Conservation (phyloP, 2,329 filamentous ascomycete species). For the Colletotrichum falcatum region DNA sequence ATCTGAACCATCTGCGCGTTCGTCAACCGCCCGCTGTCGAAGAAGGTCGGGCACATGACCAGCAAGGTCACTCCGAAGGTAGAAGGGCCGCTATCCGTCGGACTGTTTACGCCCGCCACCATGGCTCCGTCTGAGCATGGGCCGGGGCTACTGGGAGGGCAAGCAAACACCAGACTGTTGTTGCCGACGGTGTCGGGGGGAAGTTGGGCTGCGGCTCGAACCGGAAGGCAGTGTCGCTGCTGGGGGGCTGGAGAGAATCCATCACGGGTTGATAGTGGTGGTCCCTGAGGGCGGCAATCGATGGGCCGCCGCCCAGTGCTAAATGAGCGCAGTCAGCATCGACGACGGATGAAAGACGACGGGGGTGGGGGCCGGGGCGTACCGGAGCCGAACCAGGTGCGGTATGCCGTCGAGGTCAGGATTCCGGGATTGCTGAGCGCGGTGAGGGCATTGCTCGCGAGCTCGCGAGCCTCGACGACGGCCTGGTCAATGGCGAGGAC, state of each 20-base stretch:
- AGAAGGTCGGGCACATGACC: slow-evolving; percentile 19
- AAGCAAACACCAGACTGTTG: slow-evolving; percentile 6
- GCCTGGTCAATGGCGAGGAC: slow-evolving; percentile 8
- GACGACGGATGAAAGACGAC: neutral
- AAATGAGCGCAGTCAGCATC: neutral
- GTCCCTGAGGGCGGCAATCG: slow-evolving; percentile 1
- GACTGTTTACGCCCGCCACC: slow-evolving; percentile 14
- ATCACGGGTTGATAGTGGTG: slow-evolving; percentile 9
- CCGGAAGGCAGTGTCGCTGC: slow-evolving; percentile 16
- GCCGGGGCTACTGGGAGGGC: slow-evolving; percentile 6
- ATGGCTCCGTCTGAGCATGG: slow-evolving; percentile 6
- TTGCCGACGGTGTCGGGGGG: slow-evolving; percentile 12
- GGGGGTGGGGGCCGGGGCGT: neutral
- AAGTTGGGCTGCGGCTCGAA: slow-evolving; percentile 15
- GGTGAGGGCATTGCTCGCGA: slow-evolving; percentile 21
- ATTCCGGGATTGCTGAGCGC: slow-evolving; percentile 6
- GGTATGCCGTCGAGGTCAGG: slow-evolving; percentile 1
- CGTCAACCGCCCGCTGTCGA: neutral
- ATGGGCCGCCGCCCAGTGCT: neutral
- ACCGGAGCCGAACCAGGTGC: slow-evolving; percentile 12
- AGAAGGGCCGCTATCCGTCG: neutral
- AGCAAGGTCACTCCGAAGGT: slow-evolving; percentile 1
- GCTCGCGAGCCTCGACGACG: slow-evolving; percentile 17
- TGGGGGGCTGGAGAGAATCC: slow-evolving; percentile 14
- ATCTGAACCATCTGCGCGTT: slow-evolving; percentile 10